Base-by-base conservation (phyloP, 2,329 filamentous ascomycete species). In the Escovopsis sp. region DNA sequence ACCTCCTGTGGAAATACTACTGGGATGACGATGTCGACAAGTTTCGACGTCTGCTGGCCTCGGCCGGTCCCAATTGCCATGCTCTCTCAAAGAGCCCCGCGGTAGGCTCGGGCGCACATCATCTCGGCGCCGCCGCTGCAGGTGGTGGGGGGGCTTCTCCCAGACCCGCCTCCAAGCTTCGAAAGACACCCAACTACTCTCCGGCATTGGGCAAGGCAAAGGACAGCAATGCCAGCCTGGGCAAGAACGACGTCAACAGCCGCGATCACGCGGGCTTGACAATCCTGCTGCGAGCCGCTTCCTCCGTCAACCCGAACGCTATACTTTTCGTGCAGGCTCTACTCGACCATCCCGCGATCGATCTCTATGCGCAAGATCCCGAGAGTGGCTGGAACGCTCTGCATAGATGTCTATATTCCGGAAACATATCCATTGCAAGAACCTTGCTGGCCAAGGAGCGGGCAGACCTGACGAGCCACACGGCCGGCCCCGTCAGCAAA, bases 321-420 rank as follows among this genome's bases (percentile, higher is more conserved):
- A 62, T 80, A 33, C 72, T 69, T 3, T 95, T 94, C 55, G 85
- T 88, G 18, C 70, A 77, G 47, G 80, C 85, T 10, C 69, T 98
- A 33, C 70, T 96, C 38, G 80, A 87, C 19, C 80, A 94, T 55
- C 85, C 87, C 2, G 72, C 81, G 41, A 75, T 87, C 50, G 91
- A 98, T 61, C 67, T 96, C 8, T 91, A 94, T 54, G 69, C 73
- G 3, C 88, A 94, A 58, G 91, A 98, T 59, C 68, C 70, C 7
- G 91, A 98, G 61, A 96, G 83, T 60, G 89, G 88, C 37, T 98
- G 91, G 91, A 98, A 94, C 47, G 81, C 88, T 33, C 70, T 98
- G 34, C 91, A 98, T 57, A 77, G 91, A 53, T 85, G 88, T 7
- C 69, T 96, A 36, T 96, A 95, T 58, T 78, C 80, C 52, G 89